Conservation (phyloP, 768 basidiomycete genomes). For the Leucosporidium creatinivorum region DNA sequence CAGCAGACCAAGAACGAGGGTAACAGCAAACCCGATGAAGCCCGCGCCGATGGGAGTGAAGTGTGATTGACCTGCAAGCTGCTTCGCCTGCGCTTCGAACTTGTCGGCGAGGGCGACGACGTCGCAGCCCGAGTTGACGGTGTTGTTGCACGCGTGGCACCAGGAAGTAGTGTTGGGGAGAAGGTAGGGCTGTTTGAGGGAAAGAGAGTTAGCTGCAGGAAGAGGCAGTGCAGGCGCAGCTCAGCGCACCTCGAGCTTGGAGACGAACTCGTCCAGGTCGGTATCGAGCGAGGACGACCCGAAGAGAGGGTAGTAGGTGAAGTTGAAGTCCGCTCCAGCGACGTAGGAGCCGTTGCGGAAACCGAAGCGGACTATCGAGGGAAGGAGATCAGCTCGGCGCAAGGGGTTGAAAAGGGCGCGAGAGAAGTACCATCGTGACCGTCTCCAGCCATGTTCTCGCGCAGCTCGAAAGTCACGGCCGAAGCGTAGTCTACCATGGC, state of each 20-base stretch:
- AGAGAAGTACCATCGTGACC: not conserved
- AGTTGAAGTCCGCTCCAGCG: slow-evolving; percentile 22
- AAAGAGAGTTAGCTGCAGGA: not conserved
- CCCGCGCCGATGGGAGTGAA: slow-evolving; percentile 36
- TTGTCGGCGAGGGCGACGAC: slow-evolving; percentile 6
- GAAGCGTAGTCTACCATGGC: slow-evolving; percentile 38
- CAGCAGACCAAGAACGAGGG: slow-evolving; percentile 21
- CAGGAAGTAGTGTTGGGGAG: slow-evolving; percentile 32
- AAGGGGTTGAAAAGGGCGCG: not conserved
- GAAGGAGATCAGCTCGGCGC: not conserved
- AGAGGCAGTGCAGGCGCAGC: not conserved
- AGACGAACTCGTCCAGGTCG: slow-evolving; percentile 26
- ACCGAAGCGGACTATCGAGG: slow-evolving; percentile 31
- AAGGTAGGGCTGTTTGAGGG: slow-evolving; percentile 14
- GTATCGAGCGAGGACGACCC: slow-evolving; percentile 20
- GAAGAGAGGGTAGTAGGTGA: slow-evolving; percentile 33
- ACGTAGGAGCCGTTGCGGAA: slow-evolving; percentile 36
- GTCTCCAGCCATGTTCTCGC: slow-evolving; percentile 7
- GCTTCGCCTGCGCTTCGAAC: slow-evolving; percentile 19
- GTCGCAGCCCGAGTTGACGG: slow-evolving; percentile 9
- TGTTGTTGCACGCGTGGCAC: slow-evolving; percentile 32
- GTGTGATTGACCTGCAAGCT: slow-evolving; percentile 12
- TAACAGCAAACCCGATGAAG: slow-evolving; percentile 37
- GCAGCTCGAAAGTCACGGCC: slow-evolving; percentile 34
- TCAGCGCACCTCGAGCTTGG: slow-evolving; percentile 23